These are phyloP conservation scores for Ceratocystis albifundus DNA, from an alignment of 2,329 filamentous ascomycete species.

Conservation along the genomic window DNA sequence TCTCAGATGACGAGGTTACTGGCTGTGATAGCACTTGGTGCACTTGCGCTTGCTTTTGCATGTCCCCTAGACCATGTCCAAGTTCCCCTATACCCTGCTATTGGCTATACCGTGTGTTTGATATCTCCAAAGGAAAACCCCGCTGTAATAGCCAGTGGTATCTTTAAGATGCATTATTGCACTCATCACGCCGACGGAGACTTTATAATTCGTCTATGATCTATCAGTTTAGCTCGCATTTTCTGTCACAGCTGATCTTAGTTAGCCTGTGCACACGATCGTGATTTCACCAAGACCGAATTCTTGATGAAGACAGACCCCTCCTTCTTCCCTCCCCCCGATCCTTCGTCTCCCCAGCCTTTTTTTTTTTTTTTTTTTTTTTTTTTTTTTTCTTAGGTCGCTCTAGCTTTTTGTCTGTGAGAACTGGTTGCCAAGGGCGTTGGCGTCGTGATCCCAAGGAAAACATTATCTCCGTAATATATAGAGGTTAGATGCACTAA, in stretches of 20 bases:
- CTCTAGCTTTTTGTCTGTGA: not conserved
- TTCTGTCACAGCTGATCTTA: not conserved
- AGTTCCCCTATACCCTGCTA: no score
- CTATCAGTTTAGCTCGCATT: not conserved
- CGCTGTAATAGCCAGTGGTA: no score
- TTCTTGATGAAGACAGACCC: not conserved
- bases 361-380: constrained; percentile 6
- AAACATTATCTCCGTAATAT: constrained; percentile 4
- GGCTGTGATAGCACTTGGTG: no score
- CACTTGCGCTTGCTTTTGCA: no score
- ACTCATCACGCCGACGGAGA: not conserved
- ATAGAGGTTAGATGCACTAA: not conserved
- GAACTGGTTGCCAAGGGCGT: not conserved
- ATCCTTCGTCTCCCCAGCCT: not conserved
- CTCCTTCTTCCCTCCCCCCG: not conserved
- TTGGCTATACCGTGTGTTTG: no score
- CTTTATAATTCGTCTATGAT: not conserved
- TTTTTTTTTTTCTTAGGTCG: not conserved
- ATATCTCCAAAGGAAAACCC: no score
- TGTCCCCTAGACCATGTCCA: no score
- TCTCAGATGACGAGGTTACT: no score
- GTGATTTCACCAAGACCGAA: not conserved
- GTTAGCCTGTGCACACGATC: constrained; percentile 8
- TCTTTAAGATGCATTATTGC: no score
- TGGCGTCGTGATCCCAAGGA: constrained; percentile 4